phyloP scores from a whole-genome alignment of 2,329 filamentous ascomycete genomes.

The Neodidymelliopsis sp. region DNA sequence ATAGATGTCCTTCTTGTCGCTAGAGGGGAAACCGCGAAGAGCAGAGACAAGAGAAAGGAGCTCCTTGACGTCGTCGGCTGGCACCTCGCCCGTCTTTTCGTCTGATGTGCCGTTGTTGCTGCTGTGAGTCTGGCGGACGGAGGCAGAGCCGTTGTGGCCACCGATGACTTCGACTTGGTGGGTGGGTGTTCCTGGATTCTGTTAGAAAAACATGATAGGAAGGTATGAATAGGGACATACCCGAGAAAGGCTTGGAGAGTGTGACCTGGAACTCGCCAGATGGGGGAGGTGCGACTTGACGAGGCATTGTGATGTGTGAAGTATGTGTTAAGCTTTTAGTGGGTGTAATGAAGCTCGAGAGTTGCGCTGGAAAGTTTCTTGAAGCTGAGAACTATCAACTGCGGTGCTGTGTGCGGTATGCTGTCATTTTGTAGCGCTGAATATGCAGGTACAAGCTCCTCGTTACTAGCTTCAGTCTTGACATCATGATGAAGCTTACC shows the following conservation, averaged over 20 bases:
- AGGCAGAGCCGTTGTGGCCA: conserved; percentile 51
- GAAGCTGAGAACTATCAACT: no score
- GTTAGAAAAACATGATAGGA: conserved; percentile 21
- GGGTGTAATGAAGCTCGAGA: not conserved
- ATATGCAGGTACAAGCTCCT: conserved; percentile 17
- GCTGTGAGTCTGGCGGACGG: conserved; percentile 42
- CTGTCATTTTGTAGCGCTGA: conserved; percentile 15
- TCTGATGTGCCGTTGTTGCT: conserved; percentile 39
- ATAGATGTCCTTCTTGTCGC: conserved; percentile 50
- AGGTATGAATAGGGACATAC: conserved; percentile 15
- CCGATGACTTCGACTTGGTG: conserved; percentile 51
- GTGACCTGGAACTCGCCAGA: conserved; percentile 79
- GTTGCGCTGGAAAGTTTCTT: not conserved
- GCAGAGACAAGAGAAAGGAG: conserved; percentile 48
- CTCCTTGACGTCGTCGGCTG: conserved; percentile 50
- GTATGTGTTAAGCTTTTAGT: not conserved
- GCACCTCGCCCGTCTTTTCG: conserved; percentile 32
- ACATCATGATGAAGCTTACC: conserved; percentile 21
- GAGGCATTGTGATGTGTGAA: conserved; percentile 29
- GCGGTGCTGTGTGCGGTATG: not conserved
- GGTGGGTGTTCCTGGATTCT: conserved; percentile 27
- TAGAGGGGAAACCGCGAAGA: conserved; percentile 52
- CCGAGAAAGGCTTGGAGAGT: conserved; percentile 34
- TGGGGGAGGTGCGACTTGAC: conserved; percentile 72
- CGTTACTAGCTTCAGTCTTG: conserved; percentile 13